Conservation (phyloP, 768 basidiomycete genomes). For the Pisolithus orientalis region DNA sequence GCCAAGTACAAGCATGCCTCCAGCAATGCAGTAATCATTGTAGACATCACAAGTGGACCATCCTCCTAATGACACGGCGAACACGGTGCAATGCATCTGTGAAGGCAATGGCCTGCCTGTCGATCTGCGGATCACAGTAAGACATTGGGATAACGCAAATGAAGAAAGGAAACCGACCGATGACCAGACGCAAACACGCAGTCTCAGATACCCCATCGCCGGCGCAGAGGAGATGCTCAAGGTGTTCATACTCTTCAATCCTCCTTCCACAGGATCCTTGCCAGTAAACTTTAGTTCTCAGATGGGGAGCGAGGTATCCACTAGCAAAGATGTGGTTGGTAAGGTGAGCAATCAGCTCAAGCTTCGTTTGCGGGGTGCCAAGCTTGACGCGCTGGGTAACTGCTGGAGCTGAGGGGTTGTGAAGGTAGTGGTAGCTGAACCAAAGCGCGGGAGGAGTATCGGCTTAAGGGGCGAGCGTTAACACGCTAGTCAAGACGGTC, state of each 20-base stretch:
- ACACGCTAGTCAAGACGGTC: neutral
- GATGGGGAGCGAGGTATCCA: constrained; percentile 31
- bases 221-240: constrained; percentile 18
- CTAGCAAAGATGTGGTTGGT: constrained; percentile 42
- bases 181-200: constrained; percentile 12
- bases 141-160: no score
- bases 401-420: constrained; percentile 24
- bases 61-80: neutral
- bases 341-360: constrained; percentile 38
- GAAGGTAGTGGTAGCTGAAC: constrained; percentile 39
- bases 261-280: constrained; percentile 30
- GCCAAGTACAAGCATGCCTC: neutral
- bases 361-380: constrained; percentile 23
- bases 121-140: neutral
- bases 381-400: constrained; percentile 42
- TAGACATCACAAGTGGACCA: neutral
- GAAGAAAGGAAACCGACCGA: constrained; percentile 7
- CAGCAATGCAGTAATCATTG: neutral
- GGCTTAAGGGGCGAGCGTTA: constrained; percentile 20
- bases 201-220: constrained; percentile 14
- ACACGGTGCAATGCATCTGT: neutral
- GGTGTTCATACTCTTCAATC: constrained; percentile 21
- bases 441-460: constrained; percentile 36
- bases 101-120: neutral
- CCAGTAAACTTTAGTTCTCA: constrained; percentile 38